Evolutionary conservation across 2,329 filamentous ascomycete genomes (phyloP).

Genomic region (Talaromyces piceae): DNA sequence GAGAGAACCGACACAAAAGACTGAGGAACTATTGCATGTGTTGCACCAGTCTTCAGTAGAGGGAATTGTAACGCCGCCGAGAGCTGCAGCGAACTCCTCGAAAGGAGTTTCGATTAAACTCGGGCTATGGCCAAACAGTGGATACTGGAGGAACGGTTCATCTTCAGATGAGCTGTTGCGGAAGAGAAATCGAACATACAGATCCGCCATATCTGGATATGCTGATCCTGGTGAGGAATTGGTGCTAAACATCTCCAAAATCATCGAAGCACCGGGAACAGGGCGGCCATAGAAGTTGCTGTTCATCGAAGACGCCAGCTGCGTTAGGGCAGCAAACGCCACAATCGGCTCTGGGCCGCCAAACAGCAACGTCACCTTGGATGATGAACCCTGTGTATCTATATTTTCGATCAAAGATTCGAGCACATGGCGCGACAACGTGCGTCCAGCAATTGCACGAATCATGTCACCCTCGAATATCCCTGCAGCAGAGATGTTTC

Average conservation of each 20-base stretch:
- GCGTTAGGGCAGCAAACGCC: constrained; percentile 43
- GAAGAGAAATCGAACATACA: constrained; percentile 51
- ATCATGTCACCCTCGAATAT: constrained; percentile 21
- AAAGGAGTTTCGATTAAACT: constrained; percentile 42
- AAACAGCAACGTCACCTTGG: constrained; percentile 44
- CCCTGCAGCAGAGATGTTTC: constrained; percentile 33
- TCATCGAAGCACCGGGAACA: constrained; percentile 40
- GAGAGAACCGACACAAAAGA: constrained; percentile 46
- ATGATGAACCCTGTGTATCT: constrained; percentile 25
- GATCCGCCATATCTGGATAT: constrained; percentile 38
- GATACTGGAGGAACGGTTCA: constrained; percentile 33
- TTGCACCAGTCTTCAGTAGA: constrained; percentile 48
- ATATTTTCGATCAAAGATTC: constrained; percentile 34
- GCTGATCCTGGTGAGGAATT: constrained; percentile 21
- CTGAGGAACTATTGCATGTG: constrained; percentile 36
- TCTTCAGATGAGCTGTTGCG: constrained; percentile 46
- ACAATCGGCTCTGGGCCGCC: constrained; percentile 44
- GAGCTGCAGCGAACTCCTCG: constrained; percentile 41
- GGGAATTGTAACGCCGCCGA: constrained; percentile 38
- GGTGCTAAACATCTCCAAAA: constrained; percentile 47
- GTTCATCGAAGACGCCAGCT: constrained; percentile 31
- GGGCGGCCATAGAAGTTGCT: constrained; percentile 44
- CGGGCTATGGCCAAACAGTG: constrained; percentile 45
- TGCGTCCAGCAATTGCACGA: constrained; percentile 37
- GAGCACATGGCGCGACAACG: constrained; percentile 33